Evolutionary conservation across 2,329 filamentous ascomycete species (phyloP), one percentile per base, ranked within the genome.

Genomic region (Epichloe aotearoae): DNA sequence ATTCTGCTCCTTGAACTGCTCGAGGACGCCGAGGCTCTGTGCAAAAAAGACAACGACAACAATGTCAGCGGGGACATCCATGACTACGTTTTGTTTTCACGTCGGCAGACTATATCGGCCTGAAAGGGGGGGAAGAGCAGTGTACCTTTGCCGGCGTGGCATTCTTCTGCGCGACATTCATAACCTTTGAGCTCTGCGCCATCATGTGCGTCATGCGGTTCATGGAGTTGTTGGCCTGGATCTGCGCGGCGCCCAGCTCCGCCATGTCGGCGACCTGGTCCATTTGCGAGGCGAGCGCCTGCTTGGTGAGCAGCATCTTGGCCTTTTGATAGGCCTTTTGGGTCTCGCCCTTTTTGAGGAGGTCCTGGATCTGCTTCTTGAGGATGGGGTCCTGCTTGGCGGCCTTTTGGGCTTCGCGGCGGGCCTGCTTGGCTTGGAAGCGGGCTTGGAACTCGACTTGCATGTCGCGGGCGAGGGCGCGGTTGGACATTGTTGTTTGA

Each of bases 141-240:
- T 63, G 30, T 58, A 75, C 73, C 62, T 74, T 73, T 63, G 81
- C 78, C 0, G 77, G 76, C 59, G 80, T 81, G 61, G 75, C 74
- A 56, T 67, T 78, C 60, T 71, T 73, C 68, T 80, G 77, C 2
- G 78, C 77, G 7, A 73, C 70, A 54, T 68, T 73, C 77, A 81
- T 80, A 10, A 76, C 79, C 46, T 72, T 69, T 37, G 75, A 77
- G 4, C 75, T 79, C 64, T 77, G 74, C 23, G 73, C 73, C 76
- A 81, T 80, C 76, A 80, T 80, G 59, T 74, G 66, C 52, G 77
- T 80, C 77, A 81, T 81, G 56, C 77, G 74, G 67, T 81, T 81
- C 77, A 81, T 80, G 51, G 76, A 69, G 57, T 80, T 81, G 67
- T 81, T 81, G 61, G 77, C 77, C 67, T 81, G 76, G 64, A 82